Percentiles rank a stretch among this genome's conserved stretches.
Evolutionary conservation across 805 yeast genomes (phyloP).

Genomic region (Wickerhamiella kazuoi): DNA sequence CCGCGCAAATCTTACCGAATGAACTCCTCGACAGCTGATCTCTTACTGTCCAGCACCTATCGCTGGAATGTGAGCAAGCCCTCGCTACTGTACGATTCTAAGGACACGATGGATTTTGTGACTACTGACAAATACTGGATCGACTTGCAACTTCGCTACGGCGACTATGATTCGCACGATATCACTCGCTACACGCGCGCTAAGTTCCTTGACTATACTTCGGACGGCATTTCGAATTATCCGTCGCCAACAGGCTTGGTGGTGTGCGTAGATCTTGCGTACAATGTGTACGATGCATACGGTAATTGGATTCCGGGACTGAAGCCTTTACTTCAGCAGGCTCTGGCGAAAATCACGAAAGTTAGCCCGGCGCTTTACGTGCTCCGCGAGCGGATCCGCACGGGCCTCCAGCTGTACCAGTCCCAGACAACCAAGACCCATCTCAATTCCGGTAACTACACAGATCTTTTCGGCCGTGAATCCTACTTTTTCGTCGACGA

Average conservation of each 20-base stretch:
- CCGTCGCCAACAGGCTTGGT: slow-evolving; percentile 89
- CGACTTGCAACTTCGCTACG: slow-evolving; percentile 86
- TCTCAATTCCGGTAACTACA: slow-evolving; percentile 74
- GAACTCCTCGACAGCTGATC: slow-evolving; percentile 91
- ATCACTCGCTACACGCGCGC: slow-evolving; percentile 86
- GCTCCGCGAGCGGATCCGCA: slow-evolving; percentile 79
- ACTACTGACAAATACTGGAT: slow-evolving; percentile 65
- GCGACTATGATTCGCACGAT: slow-evolving; percentile 96
- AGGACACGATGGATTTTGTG: slow-evolving; percentile 43
- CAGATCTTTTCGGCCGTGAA: slow-evolving; percentile 64
- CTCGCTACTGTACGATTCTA: slow-evolving; percentile 53
- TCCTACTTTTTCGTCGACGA: slow-evolving; percentile 81
- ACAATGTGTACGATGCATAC: slow-evolving; percentile 88
- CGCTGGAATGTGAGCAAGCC: slow-evolving; percentile 71
- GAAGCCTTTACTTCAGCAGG: slow-evolving; percentile 75
- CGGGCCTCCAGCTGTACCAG: slow-evolving; percentile 84
- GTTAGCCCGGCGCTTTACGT: slow-evolving; percentile 87
- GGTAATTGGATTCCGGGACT: slow-evolving; percentile 97
- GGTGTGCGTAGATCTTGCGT: slow-evolving; percentile 83
- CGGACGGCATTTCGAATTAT: slow-evolving; percentile 67
- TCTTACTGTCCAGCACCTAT: slow-evolving; percentile 53
- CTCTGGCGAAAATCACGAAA: slow-evolving; percentile 86
- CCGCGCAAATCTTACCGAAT: slow-evolving; percentile 94
- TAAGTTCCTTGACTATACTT: slow-evolving; percentile 80
- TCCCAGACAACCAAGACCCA: slow-evolving; percentile 87